Percentiles rank a stretch among this genome's conserved stretches.
Conservation (phyloP, 768 basidiomycete genomes). For the Boletus barrowsii region DNA sequence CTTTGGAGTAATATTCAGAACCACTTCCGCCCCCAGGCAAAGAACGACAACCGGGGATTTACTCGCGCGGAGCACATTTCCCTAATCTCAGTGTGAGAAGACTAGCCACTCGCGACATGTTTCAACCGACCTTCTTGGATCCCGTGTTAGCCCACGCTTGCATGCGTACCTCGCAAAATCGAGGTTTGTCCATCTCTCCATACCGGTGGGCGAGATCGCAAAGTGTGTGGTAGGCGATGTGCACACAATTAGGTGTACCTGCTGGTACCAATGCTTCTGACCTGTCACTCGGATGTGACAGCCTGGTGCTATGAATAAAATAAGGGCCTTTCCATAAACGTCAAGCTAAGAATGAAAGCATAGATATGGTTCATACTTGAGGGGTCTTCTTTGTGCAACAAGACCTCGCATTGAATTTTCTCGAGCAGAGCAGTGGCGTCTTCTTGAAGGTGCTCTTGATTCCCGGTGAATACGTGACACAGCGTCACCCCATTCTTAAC, state of each 20-base stretch:
- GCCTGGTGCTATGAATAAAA: constrained; percentile 20
- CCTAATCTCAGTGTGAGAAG: constrained; percentile 16
- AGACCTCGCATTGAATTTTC: constrained; percentile 37
- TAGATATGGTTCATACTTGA: constrained; percentile 17
- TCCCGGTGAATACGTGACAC: constrained; percentile 51
- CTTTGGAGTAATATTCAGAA: constrained; percentile 23
- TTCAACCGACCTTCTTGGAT: constrained; percentile 31
- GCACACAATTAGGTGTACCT: constrained; percentile 23
- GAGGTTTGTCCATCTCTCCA: constrained; percentile 32
- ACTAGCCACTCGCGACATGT: not conserved
- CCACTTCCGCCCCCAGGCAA: constrained; percentile 26
- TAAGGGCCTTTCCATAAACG: constrained; percentile 25
- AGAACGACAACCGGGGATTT: constrained; percentile 19
- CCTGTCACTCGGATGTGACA: constrained; percentile 11
- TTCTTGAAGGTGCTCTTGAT: constrained; percentile 38
- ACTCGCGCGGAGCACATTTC: constrained; percentile 22
- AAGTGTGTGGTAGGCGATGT: constrained; percentile 27
- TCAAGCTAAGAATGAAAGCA: not conserved
- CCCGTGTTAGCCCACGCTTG: constrained; percentile 45
- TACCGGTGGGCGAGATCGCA: constrained; percentile 32
- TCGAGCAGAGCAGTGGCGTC: constrained; percentile 37
- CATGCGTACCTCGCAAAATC: constrained; percentile 35
- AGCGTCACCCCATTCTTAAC: constrained; percentile 24
- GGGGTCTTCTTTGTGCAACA: constrained; percentile 18
- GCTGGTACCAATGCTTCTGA: constrained; percentile 19